Evolutionary conservation across 179 eudicot genomes (phyloP), one percentile per base, ranked within the genome.

Genomic region (Spinacia oleracea): DNA sequence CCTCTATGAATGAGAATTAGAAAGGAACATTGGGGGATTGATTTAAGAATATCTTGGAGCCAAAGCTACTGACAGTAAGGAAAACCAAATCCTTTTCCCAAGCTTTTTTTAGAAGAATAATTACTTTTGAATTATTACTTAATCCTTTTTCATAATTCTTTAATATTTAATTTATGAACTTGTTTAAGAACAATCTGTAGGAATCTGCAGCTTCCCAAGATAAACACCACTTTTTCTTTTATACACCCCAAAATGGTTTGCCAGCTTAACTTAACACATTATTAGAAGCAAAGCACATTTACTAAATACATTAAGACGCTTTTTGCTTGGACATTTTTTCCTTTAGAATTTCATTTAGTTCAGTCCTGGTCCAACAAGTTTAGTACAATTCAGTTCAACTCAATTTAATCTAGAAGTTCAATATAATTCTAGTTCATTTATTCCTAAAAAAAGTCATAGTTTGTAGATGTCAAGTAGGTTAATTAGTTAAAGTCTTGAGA

Each of bases 251-350:
- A 56, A 66, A 4, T 32, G 32, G 38, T 78, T 38, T 60, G 62
- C 59, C 70, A 70, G 76, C 81, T 78, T 0, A 43, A 15, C 18
- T 58, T 70, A 59, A 16, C 42, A 78, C 40, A 78, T 42, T 70
- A 45, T 31, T 71, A 20, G 60, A 78, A 59, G 81, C 76, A 70
- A 70, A 71, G 76, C 60, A 78, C 75, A 69, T 9, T 48, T 65
- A 45, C 70, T 34, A 66, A 21, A 32, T 45, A 9, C 34, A 60
- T 18, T 60, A 9, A 0, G n/a, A n/a, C n/a, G n/a, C n/a, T n/a
- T n/a, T n/a, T n/a, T n/a, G n/a, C n/a, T n/a, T n/a, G n/a, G n/a
- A n/a, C n/a, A n/a, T n/a, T n/a, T n/a, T n/a, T n/a, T n/a, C n/a
- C n/a, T n/a, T n/a, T n/a, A n/a, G n/a, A n/a, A n/a, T n/a, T n/a